These are phyloP conservation scores for Zygosaccharomyces pseudorouxii DNA, from an alignment of 805 yeast species.

Conservation along the genomic window DNA sequence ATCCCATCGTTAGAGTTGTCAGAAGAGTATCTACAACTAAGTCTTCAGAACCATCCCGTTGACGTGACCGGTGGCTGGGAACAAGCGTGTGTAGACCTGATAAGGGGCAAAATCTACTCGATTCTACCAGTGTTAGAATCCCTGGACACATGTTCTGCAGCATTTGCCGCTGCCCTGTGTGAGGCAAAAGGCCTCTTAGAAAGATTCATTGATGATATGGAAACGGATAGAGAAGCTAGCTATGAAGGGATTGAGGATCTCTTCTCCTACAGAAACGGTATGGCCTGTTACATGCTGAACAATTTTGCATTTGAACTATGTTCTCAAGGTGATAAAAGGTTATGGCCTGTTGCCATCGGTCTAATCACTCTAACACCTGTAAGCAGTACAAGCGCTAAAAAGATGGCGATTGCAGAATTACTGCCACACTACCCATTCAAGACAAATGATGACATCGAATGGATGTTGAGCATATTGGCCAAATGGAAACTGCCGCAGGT, in stretches of 20 bases:
- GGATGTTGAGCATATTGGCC: slow-evolving; percentile 72
- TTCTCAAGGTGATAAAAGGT: slow-evolving; percentile 37
- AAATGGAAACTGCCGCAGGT: slow-evolving; percentile 56
- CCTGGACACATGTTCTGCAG: slow-evolving; percentile 58
- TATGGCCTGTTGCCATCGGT: slow-evolving; percentile 70
- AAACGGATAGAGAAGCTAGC: slow-evolving; percentile 10
- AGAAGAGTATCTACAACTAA: slow-evolving; percentile 38
- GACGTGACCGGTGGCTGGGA: slow-evolving; percentile 48
- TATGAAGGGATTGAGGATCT: slow-evolving; percentile 21
- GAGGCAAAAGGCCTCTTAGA: slow-evolving; percentile 60
- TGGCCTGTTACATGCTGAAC: slow-evolving; percentile 39
- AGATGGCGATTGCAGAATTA: slow-evolving; percentile 45
- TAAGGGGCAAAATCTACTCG: slow-evolving; percentile 52
- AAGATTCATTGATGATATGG: slow-evolving; percentile 34
- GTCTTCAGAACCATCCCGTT: slow-evolving; percentile 35
- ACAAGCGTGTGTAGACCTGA: slow-evolving; percentile 48
- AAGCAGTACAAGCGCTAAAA: slow-evolving; percentile 35
- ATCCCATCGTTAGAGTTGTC: slow-evolving; percentile 48
- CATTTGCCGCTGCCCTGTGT: slow-evolving; percentile 55
- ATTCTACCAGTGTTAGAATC: slow-evolving; percentile 56
- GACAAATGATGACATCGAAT: slow-evolving; percentile 73
- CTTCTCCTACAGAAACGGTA: slow-evolving; percentile 38
- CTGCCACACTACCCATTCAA: slow-evolving; percentile 57
- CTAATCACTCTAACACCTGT: slow-evolving; percentile 47
- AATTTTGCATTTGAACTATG: slow-evolving; percentile 33